phyloP scores from a whole-genome alignment of 805 yeast species.

The Hanseniaspora lindneri region DNA sequence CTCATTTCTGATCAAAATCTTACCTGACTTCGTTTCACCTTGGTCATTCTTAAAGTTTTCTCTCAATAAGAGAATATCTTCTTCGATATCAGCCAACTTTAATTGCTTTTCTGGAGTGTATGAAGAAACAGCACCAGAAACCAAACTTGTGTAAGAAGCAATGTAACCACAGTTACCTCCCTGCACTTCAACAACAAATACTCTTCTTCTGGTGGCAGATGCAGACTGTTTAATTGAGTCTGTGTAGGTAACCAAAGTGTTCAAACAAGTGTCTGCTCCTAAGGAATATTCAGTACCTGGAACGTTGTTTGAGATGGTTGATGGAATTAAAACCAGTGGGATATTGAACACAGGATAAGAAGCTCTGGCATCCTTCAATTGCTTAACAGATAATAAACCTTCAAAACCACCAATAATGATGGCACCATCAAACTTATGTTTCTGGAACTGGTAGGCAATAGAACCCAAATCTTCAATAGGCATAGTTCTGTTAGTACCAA shows the following conservation, averaged over 20 bases:
- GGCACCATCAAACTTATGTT: constrained; percentile 75
- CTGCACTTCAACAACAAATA: constrained; percentile 71
- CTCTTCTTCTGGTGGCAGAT: constrained; percentile 64
- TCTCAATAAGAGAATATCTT: constrained; percentile 60
- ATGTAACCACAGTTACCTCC: constrained; percentile 78
- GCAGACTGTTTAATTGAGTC: constrained; percentile 73
- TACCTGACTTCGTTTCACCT: constrained; percentile 76
- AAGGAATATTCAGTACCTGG: constrained; percentile 73
- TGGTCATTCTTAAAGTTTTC: constrained; percentile 58
- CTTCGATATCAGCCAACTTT: constrained; percentile 51
- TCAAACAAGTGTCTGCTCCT: constrained; percentile 67
- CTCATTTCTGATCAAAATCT: constrained; percentile 72
- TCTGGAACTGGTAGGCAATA: constrained; percentile 86
- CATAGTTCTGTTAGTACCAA: constrained; percentile 85
- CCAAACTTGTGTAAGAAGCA: constrained; percentile 56
- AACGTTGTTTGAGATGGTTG: constrained; percentile 68
- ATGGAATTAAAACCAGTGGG: constrained; percentile 69
- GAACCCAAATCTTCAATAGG: constrained; percentile 81
- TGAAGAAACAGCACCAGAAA: constrained; percentile 69
- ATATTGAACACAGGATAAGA: constrained; percentile 72
- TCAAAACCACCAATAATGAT: constrained; percentile 93
- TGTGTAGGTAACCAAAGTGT: constrained; percentile 58
- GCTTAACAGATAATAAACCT: constrained; percentile 78
- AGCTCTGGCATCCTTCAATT: constrained; percentile 63
- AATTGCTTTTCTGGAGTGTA: constrained; percentile 84